Evolutionary conservation across 495 filamentous ascomycete genomes (phyloP).

Genomic region (Daldinia caldariorum): DNA sequence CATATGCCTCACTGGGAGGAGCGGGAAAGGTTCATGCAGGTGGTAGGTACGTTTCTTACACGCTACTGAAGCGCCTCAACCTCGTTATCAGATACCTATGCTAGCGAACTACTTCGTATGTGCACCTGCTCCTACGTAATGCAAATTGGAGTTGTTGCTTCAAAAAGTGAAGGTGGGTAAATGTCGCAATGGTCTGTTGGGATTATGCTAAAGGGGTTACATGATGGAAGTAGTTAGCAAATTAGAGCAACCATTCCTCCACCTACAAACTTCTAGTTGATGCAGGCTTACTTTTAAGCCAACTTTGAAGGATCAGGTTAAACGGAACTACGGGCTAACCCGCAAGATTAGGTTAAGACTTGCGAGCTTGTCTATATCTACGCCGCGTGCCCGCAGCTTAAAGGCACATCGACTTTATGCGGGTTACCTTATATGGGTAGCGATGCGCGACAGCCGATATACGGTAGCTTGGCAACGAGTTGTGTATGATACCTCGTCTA

Average conservation of each 20-base stretch:
- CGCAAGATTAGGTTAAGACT: constrained; percentile 2
- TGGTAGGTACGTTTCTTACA: constrained; percentile 16
- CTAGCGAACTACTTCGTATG: neutral
- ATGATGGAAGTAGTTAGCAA: neutral
- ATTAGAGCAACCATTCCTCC: neutral
- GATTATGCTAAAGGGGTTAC: neutral
- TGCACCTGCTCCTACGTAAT: neutral
- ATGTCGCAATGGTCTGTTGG: neutral
- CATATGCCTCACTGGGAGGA: constrained; percentile 62
- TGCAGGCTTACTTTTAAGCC: neutral
- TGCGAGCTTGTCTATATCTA: neutral
- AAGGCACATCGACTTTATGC: neutral
- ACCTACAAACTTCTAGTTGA: neutral
- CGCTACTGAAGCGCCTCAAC: constrained; percentile 1
- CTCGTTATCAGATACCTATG: neutral
- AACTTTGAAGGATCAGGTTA: neutral
- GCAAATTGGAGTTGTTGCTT: neutral
- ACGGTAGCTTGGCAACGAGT: neutral
- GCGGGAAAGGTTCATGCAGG: constrained; percentile 50
- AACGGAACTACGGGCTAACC: neutral
- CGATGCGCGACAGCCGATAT: neutral
- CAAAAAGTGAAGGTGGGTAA: neutral
- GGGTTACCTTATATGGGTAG: neutral
- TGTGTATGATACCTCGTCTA: neutral
- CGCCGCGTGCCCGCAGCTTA: neutral